Base-by-base conservation (phyloP, 352 stramenopile species). In the Pythium aristosporum region DNA sequence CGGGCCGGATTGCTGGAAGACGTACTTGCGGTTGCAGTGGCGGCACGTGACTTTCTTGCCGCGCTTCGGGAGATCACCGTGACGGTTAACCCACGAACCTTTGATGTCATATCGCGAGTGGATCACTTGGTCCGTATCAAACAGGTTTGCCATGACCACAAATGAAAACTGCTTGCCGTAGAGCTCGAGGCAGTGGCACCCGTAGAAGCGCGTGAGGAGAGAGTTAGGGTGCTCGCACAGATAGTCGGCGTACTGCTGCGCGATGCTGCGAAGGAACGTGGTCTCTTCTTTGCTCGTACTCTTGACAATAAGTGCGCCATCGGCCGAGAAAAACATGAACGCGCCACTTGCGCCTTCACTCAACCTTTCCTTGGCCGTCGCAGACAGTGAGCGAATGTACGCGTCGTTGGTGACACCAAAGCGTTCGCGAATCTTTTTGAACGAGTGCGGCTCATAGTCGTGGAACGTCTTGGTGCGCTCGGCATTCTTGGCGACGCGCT, bases 291-390 rank as follows among this genome's bases (percentile, higher is more conserved):
- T 85, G 65, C 79, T 94, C 30, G 85, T 96, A 75, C 85, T 96
- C 74, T 98, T 98, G 52, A 97, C 89, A 36, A 98, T 96, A 18
- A 97, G 72, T 61, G 82, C 87, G 6, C 84, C 82, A 68, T 97
- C 89, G 30, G 80, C 82, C 7, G 87, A 96, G 61, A 92, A 97
- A 67, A 97, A 98, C 85, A 98, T 96, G 68, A 97, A 98, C 9
- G 87, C 90, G 42, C 87, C 87, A 65, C 83, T 93, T 1, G 89
- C 86, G 18, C 91, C 91, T 77, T 96, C 91, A 51, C 81, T 92
- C 54, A 97, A 52, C 25, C 88, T 88, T 49, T 97, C 91, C 56
- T 96, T 96, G 23, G 83, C 82, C 9, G 89, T 97, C 20, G 84
- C 78, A 23, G 85, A 89, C 37, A 97, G 74, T 48, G 88, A 89